Evolutionary conservation across 495 filamentous ascomycete species (phyloP).

Genomic region (Penicillium cinerascens): DNA sequence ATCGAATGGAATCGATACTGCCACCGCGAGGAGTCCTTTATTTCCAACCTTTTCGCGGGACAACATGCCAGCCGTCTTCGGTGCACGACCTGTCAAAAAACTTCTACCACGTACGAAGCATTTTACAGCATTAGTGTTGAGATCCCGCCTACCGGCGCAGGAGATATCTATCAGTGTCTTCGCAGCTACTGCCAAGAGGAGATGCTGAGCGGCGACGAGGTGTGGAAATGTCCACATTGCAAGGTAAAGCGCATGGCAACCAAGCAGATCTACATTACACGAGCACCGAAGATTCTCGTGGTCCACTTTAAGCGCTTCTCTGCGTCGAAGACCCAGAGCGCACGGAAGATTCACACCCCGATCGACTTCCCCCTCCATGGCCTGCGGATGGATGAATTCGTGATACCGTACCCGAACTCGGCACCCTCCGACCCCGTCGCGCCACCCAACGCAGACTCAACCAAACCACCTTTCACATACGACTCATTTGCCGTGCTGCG

Average conservation of each 20-base stretch:
- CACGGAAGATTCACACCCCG: constrained; percentile 64
- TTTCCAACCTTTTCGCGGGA: constrained; percentile 67
- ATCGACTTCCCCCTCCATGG: constrained; percentile 66
- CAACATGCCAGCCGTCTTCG: constrained; percentile 63
- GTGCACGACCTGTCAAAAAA: constrained; percentile 62
- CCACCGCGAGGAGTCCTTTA: constrained; percentile 64
- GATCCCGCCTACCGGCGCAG: constrained; percentile 52
- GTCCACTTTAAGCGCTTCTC: constrained; percentile 74
- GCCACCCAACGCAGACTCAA: background rate
- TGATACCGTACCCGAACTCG: constrained; percentile 39
- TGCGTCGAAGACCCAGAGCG: constrained; percentile 51
- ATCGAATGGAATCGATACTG: constrained; percentile 68
- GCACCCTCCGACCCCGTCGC: background rate
- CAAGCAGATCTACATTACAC: constrained; percentile 70
- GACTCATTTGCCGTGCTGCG: constrained; percentile 70
- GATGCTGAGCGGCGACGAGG: constrained; percentile 60
- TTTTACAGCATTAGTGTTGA: constrained; percentile 68
- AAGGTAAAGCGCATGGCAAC: constrained; percentile 64
- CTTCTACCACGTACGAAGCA: constrained; percentile 68
- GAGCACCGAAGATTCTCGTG: constrained; percentile 67
- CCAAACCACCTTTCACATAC: constrained; percentile 54
- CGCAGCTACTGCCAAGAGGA: constrained; percentile 67
- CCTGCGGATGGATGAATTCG: constrained; percentile 60
- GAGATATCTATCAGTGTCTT: constrained; percentile 61
- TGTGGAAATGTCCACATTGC: constrained; percentile 70